Conservation (phyloP, 495 filamentous ascomycete species). For the Rhizodiscina lignyota region DNA sequence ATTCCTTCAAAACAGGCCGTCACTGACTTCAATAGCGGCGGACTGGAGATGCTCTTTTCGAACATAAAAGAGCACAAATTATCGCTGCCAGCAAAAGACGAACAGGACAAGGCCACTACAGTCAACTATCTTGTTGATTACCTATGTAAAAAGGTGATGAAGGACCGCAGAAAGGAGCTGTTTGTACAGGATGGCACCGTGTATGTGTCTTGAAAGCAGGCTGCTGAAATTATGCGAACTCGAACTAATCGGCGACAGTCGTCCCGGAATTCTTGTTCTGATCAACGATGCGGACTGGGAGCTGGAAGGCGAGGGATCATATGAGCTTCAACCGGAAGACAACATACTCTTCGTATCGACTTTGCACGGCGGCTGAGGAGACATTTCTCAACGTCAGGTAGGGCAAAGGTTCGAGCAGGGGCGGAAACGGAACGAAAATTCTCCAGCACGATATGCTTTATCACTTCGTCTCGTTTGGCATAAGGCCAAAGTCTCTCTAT, state of each 20-base stretch:
- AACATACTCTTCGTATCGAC: conserved; percentile 94
- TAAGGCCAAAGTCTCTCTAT: too few species aligned
- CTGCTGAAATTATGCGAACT: background rate
- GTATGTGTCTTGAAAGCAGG: conserved; percentile 34
- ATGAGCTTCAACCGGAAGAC: conserved; percentile 65
- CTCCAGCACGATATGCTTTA: too few species aligned
- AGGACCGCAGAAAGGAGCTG: conserved; percentile 67
- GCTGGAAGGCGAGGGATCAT: conserved; percentile 83
- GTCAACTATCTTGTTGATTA: conserved; percentile 63
- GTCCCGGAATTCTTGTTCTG: conserved; percentile 90
- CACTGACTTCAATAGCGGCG: conserved; percentile 41
- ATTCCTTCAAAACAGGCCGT: conserved; percentile 6
- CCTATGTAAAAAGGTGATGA: conserved; percentile 74
- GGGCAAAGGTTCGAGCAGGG: too few species aligned
- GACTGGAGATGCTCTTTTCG: conserved; percentile 87
- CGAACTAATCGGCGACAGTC: conserved; percentile 31
- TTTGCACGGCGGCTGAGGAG: conserved; percentile 61
- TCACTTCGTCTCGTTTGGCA: too few species aligned
- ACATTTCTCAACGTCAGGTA: background rate
- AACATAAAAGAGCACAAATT: conserved; percentile 59
- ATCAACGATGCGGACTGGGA: conserved; percentile 99
- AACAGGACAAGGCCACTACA: conserved; percentile 40
- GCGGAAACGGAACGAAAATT: too few species aligned
- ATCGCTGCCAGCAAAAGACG: conserved; percentile 44
- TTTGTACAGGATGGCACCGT: conserved; percentile 80